phyloP scores from a whole-genome alignment of 768 basidiomycete genomes.

The Trametes cinnabarina region DNA sequence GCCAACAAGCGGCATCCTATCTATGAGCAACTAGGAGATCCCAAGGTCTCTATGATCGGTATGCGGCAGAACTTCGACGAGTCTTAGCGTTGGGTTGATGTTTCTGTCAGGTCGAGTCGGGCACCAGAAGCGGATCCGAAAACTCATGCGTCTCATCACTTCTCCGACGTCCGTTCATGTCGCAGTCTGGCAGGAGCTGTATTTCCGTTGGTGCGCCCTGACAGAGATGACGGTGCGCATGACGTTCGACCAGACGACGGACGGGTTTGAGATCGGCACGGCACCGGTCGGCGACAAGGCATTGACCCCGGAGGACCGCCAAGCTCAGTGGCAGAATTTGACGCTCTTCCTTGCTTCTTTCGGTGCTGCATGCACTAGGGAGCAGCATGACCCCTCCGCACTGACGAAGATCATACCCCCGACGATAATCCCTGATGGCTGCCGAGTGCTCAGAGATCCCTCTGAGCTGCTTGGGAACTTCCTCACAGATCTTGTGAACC shows the following conservation, averaged over 20 bases:
- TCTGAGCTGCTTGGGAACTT: constrained; percentile 60
- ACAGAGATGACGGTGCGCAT: constrained; percentile 54
- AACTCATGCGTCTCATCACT: constrained; percentile 61
- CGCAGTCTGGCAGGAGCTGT: constrained; percentile 83
- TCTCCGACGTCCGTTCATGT: constrained; percentile 65
- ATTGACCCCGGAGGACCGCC: constrained; percentile 55
- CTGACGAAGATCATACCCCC: constrained; percentile 54
- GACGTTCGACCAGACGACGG: constrained; percentile 30
- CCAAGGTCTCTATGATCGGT: constrained; percentile 68
- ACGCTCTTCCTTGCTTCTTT: constrained; percentile 74
- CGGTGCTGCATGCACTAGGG: constrained; percentile 62
- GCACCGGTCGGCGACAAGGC: constrained; percentile 37
- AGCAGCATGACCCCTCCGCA: constrained; percentile 48
- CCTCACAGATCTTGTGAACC: constrained; percentile 63
- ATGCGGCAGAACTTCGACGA: constrained; percentile 22
- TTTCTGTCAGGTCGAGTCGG: constrained; percentile 63
- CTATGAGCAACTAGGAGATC: constrained; percentile 79
- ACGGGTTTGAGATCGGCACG: constrained; percentile 28
- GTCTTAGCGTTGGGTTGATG: constrained; percentile 6
- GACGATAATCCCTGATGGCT: constrained; percentile 64
- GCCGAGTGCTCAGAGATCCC: constrained; percentile 63
- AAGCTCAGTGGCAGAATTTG: constrained; percentile 83
- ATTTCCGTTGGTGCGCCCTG: constrained; percentile 68
- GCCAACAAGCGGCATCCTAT: constrained; percentile 66
- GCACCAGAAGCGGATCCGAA: constrained; percentile 78